These are phyloP conservation scores for Alternaria sp. DNA, from an alignment of 2,329 filamentous ascomycete species.

Conservation along the genomic window DNA sequence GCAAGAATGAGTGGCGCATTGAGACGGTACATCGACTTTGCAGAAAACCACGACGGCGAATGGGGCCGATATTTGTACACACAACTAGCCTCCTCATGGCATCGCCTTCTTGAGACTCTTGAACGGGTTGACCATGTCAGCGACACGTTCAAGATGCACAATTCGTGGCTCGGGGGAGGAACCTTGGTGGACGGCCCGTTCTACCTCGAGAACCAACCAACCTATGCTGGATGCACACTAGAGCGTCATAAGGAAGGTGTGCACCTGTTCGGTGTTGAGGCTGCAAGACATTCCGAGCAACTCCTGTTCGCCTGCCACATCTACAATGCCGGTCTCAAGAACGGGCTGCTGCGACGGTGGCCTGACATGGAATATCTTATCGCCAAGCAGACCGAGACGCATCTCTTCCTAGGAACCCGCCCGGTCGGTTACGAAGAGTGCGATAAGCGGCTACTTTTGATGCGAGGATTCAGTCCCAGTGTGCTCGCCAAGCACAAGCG, in stretches of 20 bases:
- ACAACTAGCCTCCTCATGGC: not conserved
- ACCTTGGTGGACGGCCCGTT: not conserved
- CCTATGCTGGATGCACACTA: not conserved
- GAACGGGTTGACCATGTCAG: not conserved
- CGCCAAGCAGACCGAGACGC: not conserved
- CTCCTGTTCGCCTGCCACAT: not conserved
- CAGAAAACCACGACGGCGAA: not conserved
- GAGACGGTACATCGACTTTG: not conserved
- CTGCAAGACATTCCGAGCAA: not conserved
- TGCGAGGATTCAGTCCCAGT: not conserved
- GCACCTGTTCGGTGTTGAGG: not conserved
- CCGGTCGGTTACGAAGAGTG: not conserved
- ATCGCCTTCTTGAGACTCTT: not conserved
- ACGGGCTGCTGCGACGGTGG: not conserved
- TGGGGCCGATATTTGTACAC: not conserved
- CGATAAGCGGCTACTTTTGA: not conserved
- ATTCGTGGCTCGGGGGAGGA: not conserved
- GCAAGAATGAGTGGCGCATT: not conserved
- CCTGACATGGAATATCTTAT: not conserved
- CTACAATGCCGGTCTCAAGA: not conserved
- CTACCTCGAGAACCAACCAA: not conserved
- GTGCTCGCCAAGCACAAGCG: not conserved
- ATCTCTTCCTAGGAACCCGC: not conserved
- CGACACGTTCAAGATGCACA: not conserved
- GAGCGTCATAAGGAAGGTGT: not conserved